Percentiles rank a stretch among this genome's conserved stretches.
phyloP scores from a whole-genome alignment of 768 basidiomycete genomes.

The Boletus edulis region DNA sequence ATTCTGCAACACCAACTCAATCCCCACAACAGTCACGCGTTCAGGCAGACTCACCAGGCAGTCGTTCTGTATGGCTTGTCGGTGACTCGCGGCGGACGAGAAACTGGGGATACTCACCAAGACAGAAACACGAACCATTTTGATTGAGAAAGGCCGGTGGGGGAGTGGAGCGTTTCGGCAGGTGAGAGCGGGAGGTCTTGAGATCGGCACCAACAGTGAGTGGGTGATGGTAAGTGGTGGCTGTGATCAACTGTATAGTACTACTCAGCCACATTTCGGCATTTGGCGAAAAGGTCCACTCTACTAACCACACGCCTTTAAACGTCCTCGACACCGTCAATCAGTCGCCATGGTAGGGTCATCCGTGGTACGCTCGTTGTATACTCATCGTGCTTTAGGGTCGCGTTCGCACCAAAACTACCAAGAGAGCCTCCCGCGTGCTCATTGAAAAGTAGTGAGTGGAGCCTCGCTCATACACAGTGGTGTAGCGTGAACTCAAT shows the following conservation, averaged over 20 bases:
- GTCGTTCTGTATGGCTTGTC: slow-evolving; percentile 46
- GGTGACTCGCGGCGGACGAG: background rate
- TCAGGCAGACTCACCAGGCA: slow-evolving; percentile 41
- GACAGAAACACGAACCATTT: slow-evolving; percentile 89
- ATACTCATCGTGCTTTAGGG: slow-evolving; percentile 53
- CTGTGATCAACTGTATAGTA: slow-evolving; percentile 28
- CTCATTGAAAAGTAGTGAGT: slow-evolving; percentile 99
- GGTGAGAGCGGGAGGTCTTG: background rate
- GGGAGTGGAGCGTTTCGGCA: background rate
- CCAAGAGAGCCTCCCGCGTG: slow-evolving; percentile 98
- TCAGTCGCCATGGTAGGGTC: slow-evolving; percentile 49
- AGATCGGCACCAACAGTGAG: background rate
- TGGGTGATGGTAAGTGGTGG: slow-evolving; percentile 10
- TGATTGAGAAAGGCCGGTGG: slow-evolving; percentile 19
- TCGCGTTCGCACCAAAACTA: slow-evolving; percentile 99
- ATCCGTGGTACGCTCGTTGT: slow-evolving; percentile 3
- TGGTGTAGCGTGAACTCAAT: background rate
- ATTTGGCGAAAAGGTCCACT: slow-evolving; percentile 4
- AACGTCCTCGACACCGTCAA: slow-evolving; percentile 23
- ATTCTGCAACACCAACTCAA: slow-evolving; percentile 51
- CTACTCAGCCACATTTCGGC: slow-evolving; percentile 26
- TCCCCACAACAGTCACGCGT: background rate
- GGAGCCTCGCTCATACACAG: background rate
- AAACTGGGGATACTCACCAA: slow-evolving; percentile 41
- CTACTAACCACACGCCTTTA: too few species aligned